These are phyloP conservation scores for Lecanicillium sp. DNA, from an alignment of 2,329 filamentous ascomycete species.

Conservation along the genomic window DNA sequence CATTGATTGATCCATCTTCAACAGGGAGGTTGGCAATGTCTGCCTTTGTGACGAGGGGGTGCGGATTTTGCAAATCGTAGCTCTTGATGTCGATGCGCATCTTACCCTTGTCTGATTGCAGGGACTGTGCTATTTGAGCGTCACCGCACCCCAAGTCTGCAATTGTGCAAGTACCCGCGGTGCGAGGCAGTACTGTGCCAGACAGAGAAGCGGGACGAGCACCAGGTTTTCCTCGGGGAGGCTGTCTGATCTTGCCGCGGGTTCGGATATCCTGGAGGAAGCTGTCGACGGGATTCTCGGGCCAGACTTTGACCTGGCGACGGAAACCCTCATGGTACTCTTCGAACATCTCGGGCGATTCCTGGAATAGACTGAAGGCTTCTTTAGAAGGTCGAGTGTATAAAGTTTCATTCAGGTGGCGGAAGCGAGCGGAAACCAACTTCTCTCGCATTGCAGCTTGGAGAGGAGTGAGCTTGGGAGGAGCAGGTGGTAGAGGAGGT, in stretches of 20 bases:
- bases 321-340: constrained; percentile 97
- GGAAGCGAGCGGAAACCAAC: constrained; percentile 89
- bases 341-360: constrained; percentile 85
- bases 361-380: constrained; percentile 73
- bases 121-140: constrained; percentile 64
- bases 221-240: constrained; percentile 20
- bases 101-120: constrained; percentile 55
- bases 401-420: constrained; percentile 91
- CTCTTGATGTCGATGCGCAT: constrained; percentile 69
- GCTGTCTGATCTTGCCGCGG: constrained; percentile 49
- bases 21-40: constrained; percentile 83
- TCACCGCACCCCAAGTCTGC: constrained; percentile 93
- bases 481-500: constrained; percentile 31
- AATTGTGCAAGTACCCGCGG: constrained; percentile 64
- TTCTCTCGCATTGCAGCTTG: constrained; percentile 94
- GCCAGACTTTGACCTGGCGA: constrained; percentile 91
- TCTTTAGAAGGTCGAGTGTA: constrained; percentile 85
- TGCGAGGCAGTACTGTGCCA: constrained; percentile 57
- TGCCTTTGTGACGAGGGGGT: constrained; percentile 70
- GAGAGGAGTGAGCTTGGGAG: constrained; percentile 72
- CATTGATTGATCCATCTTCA: constrained; percentile 64
- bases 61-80: constrained; percentile 78
- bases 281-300: constrained; percentile 86
- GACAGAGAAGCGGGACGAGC: constrained; percentile 17
- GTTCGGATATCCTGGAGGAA: constrained; percentile 66